Percentiles rank a stretch among this genome's conserved stretches.
Evolutionary conservation across 495 filamentous ascomycete genomes (phyloP).

Genomic region (Poronia punctata): DNA sequence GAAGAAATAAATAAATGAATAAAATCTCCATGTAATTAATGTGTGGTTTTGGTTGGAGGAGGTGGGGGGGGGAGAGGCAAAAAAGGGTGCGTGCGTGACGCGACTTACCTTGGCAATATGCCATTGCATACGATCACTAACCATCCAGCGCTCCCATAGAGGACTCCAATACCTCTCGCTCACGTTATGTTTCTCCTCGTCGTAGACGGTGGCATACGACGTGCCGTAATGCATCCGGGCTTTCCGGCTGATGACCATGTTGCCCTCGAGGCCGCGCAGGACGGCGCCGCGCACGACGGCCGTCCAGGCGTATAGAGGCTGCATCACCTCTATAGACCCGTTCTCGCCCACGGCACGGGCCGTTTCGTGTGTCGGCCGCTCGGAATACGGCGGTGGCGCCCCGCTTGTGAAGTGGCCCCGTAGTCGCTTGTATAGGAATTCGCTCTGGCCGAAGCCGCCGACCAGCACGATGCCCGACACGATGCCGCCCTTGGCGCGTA

Average conservation of each 20-base stretch:
- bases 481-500: slow-evolving; percentile 53
- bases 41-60: not conserved
- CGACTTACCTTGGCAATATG: slow-evolving; percentile 60
- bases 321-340: slow-evolving; percentile 62
- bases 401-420: slow-evolving; percentile 59
- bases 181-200: slow-evolving; percentile 59
- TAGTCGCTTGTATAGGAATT: slow-evolving; percentile 59
- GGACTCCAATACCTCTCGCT: slow-evolving; percentile 67
- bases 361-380: slow-evolving; percentile 51
- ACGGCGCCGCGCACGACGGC: slow-evolving; percentile 66
- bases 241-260: slow-evolving; percentile 60
- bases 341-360: slow-evolving; percentile 31
- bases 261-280: slow-evolving; percentile 61
- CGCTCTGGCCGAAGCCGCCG: slow-evolving; percentile 63
- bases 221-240: slow-evolving; percentile 73
- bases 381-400: slow-evolving; percentile 58
- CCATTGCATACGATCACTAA: slow-evolving; percentile 73
- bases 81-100: not conserved
- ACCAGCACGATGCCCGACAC: slow-evolving; percentile 64
- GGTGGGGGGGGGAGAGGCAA: not conserved
- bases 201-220: slow-evolving; percentile 67
- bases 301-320: slow-evolving; percentile 70
- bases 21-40: not conserved
- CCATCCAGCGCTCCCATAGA: slow-evolving; percentile 75
- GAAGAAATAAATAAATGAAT: not conserved